These are phyloP conservation scores for Rugiboletus extremiorientalis DNA, from an alignment of 1,284 basidiomycete species.

Conservation along the genomic window DNA sequence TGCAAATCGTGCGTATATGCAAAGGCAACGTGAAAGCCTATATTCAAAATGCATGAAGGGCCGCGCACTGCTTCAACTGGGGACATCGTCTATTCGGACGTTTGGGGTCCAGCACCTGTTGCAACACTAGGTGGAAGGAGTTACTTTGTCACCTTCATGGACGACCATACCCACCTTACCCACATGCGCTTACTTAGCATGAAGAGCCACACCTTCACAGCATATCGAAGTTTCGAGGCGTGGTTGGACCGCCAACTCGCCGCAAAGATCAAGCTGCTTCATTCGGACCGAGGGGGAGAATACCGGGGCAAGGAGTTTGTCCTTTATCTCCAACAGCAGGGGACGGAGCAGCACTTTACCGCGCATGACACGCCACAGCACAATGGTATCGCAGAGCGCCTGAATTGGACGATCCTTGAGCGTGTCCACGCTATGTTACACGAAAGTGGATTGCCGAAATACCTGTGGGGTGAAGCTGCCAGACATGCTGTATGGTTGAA, in stretches of 20 bases:
- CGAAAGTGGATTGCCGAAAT: too few species aligned
- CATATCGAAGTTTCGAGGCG: neutral
- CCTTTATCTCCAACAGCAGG: neutral
- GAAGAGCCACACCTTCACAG: conserved; percentile 23
- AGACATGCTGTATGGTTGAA: too few species aligned
- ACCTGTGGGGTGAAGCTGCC: too few species aligned
- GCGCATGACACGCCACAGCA: too few species aligned
- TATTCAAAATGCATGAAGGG: neutral
- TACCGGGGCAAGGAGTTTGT: too few species aligned
- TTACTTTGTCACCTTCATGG: conserved; percentile 36
- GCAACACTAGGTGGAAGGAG: conserved; percentile 15
- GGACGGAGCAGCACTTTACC: neutral
- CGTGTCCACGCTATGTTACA: too few species aligned
- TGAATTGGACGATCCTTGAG: too few species aligned
- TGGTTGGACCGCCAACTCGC: neutral
- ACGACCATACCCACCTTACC: conserved; percentile 31
- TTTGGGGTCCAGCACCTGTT: conserved; percentile 36
- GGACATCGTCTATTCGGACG: too few species aligned
- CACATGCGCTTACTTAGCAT: conserved; percentile 22
- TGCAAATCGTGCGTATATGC: conserved; percentile 12
- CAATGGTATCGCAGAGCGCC: too few species aligned
- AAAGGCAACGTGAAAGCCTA: conserved; percentile 12
- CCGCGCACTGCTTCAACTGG: neutral
- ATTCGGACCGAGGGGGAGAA: neutral
- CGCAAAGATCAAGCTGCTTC: neutral